Evolutionary conservation across 2,329 filamentous ascomycete species (phyloP).

Genomic region (Ophidiomyces ophidiicola): DNA sequence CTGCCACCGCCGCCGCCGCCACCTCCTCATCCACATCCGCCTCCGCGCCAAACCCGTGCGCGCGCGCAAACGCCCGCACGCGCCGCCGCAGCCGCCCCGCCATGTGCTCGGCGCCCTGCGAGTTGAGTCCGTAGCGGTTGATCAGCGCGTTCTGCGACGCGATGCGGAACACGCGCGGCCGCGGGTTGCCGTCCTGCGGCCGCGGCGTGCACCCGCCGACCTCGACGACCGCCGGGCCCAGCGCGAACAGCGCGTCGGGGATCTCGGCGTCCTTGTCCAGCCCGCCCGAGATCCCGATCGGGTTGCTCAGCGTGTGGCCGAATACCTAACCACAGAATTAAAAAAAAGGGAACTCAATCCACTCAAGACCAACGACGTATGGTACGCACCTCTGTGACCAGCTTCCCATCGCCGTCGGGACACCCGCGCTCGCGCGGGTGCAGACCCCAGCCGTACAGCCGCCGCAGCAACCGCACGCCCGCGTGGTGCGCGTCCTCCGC

Average conservation of each 20-base stretch:
- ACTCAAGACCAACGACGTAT: background rate
- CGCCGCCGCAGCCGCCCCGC: slow-evolving; percentile 66
- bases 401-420: slow-evolving; percentile 41
- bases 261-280: slow-evolving; percentile 91
- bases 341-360: background rate
- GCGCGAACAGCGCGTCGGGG: slow-evolving; percentile 67
- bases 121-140: slow-evolving; percentile 94
- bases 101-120: slow-evolving; percentile 75
- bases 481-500: slow-evolving; percentile 80
- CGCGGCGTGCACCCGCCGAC: slow-evolving; percentile 79
- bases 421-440: slow-evolving; percentile 71
- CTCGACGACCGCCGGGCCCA: slow-evolving; percentile 80
- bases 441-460: slow-evolving; percentile 59
- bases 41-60: slow-evolving; percentile 52
- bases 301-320: slow-evolving; percentile 64
- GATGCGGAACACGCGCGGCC: slow-evolving; percentile 77
- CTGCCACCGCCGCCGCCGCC: slow-evolving; percentile 61
- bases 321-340: slow-evolving; percentile 47
- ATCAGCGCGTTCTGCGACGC: slow-evolving; percentile 75
- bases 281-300: slow-evolving; percentile 87
- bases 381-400: slow-evolving; percentile 39
- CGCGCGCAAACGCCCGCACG: slow-evolving; percentile 62
- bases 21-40: slow-evolving; percentile 57
- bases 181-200: slow-evolving; percentile 79
- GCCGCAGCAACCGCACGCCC: slow-evolving; percentile 58